Percentiles rank a stretch among this genome's conserved stretches.
Conservation (phyloP, 345 rosid genomes). For the Gossypium stocksii region DNA sequence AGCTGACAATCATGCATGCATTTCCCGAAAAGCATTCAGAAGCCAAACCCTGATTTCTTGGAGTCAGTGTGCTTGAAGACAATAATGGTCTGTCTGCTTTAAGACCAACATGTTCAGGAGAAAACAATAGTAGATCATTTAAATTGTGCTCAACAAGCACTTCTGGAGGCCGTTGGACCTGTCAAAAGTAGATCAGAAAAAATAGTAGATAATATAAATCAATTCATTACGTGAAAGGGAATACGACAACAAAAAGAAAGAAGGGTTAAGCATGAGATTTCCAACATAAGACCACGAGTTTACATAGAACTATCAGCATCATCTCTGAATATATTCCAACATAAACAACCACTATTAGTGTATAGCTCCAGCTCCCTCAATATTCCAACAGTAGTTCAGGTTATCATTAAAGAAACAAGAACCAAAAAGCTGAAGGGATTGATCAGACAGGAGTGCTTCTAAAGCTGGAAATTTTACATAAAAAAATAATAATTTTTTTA, state of each 20-base stretch:
- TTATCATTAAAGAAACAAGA: neutral
- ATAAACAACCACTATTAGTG: neutral
- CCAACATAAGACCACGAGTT: neutral
- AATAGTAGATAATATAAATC: neutral
- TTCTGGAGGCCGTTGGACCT: constrained; percentile 49
- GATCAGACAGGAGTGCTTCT: neutral
- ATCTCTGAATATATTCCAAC: neutral
- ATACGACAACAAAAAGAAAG: neutral
- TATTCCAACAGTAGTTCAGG: neutral
- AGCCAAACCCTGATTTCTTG: constrained; percentile 39
- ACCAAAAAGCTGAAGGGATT: neutral
- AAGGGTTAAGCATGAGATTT: neutral
- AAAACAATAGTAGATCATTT: constrained; percentile 41
- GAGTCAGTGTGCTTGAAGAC: constrained; percentile 39
- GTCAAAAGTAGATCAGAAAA: neutral
- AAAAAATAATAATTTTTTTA: no score
- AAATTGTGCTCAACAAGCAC: constrained; percentile 55
- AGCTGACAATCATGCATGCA: constrained; percentile 37
- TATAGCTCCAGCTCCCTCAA: neutral
- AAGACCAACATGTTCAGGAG: constrained; percentile 49
- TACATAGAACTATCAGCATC: neutral
- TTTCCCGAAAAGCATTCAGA: constrained; percentile 45
- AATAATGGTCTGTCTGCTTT: constrained; percentile 34
- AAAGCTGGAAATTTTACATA: neutral
- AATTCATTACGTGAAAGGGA: neutral